Evolutionary conservation across 441 rosid genomes (phyloP).

Genomic region (Populus hybrid): DNA sequence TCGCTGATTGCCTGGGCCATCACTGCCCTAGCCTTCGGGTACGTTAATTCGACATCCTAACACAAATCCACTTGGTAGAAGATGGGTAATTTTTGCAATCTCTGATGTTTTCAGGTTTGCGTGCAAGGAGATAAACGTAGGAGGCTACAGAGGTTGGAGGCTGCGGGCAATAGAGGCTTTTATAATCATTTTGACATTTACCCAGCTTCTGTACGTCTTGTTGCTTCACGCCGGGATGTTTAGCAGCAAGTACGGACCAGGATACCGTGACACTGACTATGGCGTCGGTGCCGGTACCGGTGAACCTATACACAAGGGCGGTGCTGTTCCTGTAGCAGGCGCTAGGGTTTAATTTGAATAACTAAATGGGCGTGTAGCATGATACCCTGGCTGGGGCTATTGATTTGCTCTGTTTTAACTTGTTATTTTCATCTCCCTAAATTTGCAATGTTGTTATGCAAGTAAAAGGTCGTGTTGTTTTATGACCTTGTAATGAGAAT

Average conservation of each 20-base stretch:
- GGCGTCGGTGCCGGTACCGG: slow-evolving; percentile 32
- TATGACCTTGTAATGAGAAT: neutral
- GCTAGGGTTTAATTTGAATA: slow-evolving; percentile 27
- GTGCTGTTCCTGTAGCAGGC: slow-evolving; percentile 14
- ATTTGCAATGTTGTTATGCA: neutral
- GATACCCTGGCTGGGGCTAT: neutral
- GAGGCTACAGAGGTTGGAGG: slow-evolving; percentile 88
- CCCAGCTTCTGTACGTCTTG: slow-evolving; percentile 54
- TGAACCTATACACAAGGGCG: slow-evolving; percentile 34
- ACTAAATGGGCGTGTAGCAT: neutral
- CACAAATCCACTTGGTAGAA: neutral
- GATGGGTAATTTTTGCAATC: no score
- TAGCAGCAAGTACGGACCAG: slow-evolving; percentile 73
- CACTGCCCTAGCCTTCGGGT: slow-evolving; percentile 82
- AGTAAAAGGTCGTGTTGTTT: neutral
- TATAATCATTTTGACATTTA: slow-evolving; percentile 60
- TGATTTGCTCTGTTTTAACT: no score
- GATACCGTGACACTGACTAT: slow-evolving; percentile 54
- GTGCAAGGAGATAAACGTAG: slow-evolving; percentile 70
- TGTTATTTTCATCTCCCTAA: neutral
- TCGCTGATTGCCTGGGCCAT: slow-evolving; percentile 66
- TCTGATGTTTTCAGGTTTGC: slow-evolving; percentile 50
- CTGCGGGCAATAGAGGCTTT: slow-evolving; percentile 64
- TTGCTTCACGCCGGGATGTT: slow-evolving; percentile 68
- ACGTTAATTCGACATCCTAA: neutral